Evolutionary conservation across 2,329 filamentous ascomycete genomes (phyloP).

Genomic region (Biscogniauxia marginata): DNA sequence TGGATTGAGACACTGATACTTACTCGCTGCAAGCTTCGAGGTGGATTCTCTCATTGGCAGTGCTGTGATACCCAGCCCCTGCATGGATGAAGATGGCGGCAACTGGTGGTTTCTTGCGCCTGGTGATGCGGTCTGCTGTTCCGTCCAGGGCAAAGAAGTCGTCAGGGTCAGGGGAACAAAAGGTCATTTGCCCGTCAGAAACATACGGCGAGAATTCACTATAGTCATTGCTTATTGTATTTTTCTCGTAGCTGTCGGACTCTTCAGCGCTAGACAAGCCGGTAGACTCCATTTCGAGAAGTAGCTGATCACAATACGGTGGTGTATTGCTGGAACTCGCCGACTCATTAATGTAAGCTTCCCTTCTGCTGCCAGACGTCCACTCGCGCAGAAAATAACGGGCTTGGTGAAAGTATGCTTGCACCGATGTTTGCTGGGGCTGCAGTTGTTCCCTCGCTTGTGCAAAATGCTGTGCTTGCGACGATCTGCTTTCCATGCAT

Average conservation of each 20-base stretch:
- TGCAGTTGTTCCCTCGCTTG: not conserved
- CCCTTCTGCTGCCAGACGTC: conserved; percentile 4
- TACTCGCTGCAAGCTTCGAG: conserved; percentile 86
- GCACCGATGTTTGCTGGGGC: conserved; percentile 3
- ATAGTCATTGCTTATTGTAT: conserved; percentile 1
- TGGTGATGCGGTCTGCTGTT: not conserved
- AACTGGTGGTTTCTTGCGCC: conserved; percentile 30
- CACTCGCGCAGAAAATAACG: conserved; percentile 11
- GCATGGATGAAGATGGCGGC: conserved; percentile 90
- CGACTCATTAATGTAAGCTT: not conserved
- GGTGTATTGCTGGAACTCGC: not conserved
- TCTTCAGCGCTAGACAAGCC: not conserved
- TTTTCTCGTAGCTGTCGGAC: not conserved
- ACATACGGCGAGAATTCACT: conserved; percentile 3
- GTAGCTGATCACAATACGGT: not conserved
- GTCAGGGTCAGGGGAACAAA: not conserved
- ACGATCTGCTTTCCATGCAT: not conserved
- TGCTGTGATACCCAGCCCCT: conserved; percentile 90
- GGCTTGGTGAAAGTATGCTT: conserved; percentile 10
- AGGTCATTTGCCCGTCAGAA: not conserved
- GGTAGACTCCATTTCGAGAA: not conserved
- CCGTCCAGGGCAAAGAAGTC: conserved; percentile 2
- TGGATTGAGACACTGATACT: conserved; percentile 35
- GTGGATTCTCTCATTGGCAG: conserved; percentile 80
- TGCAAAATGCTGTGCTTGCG: conserved; percentile 5